These are phyloP conservation scores for Eutypa lata DNA, from an alignment of 2,329 filamentous ascomycete genomes.

Conservation along the genomic window DNA sequence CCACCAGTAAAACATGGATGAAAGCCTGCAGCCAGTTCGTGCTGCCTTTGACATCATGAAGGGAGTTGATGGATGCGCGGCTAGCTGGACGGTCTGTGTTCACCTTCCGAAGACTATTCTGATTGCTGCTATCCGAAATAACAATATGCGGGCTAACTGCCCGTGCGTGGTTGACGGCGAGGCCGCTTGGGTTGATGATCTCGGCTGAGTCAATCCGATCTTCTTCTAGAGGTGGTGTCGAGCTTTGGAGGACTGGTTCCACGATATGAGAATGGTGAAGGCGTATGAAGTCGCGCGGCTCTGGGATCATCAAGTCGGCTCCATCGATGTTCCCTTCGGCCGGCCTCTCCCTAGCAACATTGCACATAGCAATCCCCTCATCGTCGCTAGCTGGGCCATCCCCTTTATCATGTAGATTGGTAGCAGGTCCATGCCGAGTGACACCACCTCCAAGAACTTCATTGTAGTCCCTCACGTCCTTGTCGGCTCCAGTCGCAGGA, in stretches of 20 bases:
- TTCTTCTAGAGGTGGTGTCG: neutral
- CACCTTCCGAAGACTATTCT: conserved; percentile 12
- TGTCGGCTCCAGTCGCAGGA: too few species aligned
- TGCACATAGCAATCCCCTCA: conserved; percentile 25
- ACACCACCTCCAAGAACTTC: neutral
- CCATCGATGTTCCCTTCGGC: neutral
- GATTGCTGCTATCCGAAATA: conserved; percentile 2
- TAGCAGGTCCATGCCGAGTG: conserved; percentile 15
- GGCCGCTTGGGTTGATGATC: neutral
- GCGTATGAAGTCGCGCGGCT: neutral
- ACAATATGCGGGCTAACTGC: conserved; percentile 1
- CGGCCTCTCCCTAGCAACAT: conserved; percentile 2
- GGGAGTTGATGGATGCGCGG: conserved; percentile 8
- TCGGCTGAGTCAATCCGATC: neutral
- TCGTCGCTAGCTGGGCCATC: conserved; percentile 14
- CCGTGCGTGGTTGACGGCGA: conserved; percentile 1
- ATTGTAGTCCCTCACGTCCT: neutral
- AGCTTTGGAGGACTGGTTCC: conserved; percentile 1
- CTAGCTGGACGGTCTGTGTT: conserved; percentile 11
- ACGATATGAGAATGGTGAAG: neutral
- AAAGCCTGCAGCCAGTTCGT: conserved; percentile 31
- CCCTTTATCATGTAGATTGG: conserved; percentile 3
- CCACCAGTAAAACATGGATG: conserved; percentile 34
- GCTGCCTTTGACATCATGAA: conserved; percentile 2
- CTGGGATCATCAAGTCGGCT: neutral